A percentile compares a stretch with the other conserved stretches of the same genome.
Conservation (phyloP, 129 eudicot genomes). For the Tagetes erecta region DNA sequence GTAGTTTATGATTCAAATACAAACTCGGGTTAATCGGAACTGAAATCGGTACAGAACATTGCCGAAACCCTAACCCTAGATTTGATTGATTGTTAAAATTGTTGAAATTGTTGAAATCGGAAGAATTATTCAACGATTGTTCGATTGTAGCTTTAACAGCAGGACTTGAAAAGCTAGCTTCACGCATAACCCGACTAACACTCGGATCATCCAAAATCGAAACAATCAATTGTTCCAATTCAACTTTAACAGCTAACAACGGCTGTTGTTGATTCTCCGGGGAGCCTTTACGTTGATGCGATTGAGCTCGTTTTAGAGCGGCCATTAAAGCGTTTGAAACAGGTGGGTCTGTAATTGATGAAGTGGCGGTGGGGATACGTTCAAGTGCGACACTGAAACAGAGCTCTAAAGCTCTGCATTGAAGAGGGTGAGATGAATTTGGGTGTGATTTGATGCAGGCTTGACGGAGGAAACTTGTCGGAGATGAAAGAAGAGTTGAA, state of each 20-base stretch:
- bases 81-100: no score
- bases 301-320: constrained; percentile 78
- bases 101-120: no score
- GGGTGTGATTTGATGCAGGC: constrained; percentile 95
- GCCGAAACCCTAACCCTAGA: constrained; percentile 42
- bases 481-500: constrained; percentile 74
- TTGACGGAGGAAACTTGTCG: constrained; percentile 75
- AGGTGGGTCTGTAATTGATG: constrained; percentile 57
- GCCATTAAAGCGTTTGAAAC: constrained; percentile 92
- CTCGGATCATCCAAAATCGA: constrained; percentile 95
- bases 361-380: constrained; percentile 63
- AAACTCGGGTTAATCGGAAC: constrained; percentile 8
- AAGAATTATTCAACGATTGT: constrained; percentile 44
- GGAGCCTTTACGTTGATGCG: constrained; percentile 82
- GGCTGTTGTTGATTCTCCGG: constrained; percentile 97
- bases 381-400: constrained; percentile 92
- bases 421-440: constrained; percentile 85
- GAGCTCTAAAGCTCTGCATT: constrained; percentile 86
- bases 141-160: constrained; percentile 92
- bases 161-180: constrained; percentile 90
- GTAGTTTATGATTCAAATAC: not conserved
- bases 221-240: constrained; percentile 62
- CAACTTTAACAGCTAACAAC: constrained; percentile 81
- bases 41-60: constrained; percentile 21
- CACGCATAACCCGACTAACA: constrained; percentile 95